Evolutionary conservation across 176 grass and related monocot genomes (phyloP).

Genomic region (Thinopyrum elongatum): DNA sequence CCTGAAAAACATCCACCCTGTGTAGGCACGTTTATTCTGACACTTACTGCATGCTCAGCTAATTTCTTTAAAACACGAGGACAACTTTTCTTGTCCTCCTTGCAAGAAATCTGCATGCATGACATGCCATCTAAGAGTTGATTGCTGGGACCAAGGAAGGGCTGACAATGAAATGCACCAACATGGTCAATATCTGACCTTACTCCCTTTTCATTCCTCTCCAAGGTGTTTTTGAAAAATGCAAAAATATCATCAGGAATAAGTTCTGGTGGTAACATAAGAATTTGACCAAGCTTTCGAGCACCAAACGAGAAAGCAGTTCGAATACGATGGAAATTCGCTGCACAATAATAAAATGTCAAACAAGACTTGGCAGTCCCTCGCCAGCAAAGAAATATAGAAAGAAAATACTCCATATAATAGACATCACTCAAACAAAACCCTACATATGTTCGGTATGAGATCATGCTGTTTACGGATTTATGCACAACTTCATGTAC

Average conservation of each 20-base stretch:
- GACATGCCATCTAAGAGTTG: conserved; percentile 24
- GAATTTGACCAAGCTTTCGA: conserved; percentile 69
- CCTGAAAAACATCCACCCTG: background rate
- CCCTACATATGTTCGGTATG: background rate
- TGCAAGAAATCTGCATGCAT: conserved; percentile 30
- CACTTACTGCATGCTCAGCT: background rate
- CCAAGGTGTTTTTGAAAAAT: conserved; percentile 73
- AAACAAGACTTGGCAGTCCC: background rate
- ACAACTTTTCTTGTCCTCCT: conserved; percentile 19
- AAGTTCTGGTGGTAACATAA: conserved; percentile 42
- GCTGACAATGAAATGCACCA: conserved; percentile 2
- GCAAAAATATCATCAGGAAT: conserved; percentile 44
- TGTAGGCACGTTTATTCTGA: conserved; percentile 6
- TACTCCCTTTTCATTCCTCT: conserved; percentile 39
- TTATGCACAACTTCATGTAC: background rate
- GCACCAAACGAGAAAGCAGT: conserved; percentile 74
- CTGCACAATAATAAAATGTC: conserved; percentile 44
- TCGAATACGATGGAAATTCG: conserved; percentile 74
- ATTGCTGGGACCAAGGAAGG: conserved; percentile 11
- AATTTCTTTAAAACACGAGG: conserved; percentile 20
- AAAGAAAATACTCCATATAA: background rate
- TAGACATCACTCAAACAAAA: background rate
- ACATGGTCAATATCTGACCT: conserved; percentile 37
- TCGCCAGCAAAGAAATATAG: background rate
- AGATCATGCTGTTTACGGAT: background rate